phyloP scores from a whole-genome alignment of 2,329 filamentous ascomycete species.

The Epichloe amarillans region DNA sequence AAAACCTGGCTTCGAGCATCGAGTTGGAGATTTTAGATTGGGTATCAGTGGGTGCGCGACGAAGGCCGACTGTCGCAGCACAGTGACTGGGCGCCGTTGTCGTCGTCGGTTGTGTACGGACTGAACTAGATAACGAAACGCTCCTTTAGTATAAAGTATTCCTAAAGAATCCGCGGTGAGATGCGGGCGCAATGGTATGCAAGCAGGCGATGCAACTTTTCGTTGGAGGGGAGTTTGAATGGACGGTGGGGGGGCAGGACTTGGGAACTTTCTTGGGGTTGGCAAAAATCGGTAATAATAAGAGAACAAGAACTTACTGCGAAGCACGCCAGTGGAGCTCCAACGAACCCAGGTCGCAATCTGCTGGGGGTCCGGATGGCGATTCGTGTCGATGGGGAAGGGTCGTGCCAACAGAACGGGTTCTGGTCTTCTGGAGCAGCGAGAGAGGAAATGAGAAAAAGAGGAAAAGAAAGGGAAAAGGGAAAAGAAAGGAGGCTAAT shows the following conservation, averaged over 20 bases:
- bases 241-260: slow-evolving; percentile 2
- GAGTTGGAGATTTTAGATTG: slow-evolving; percentile 1
- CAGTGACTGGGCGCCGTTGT: not conserved
- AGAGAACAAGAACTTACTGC: not conserved
- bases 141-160: not conserved
- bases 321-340: not conserved
- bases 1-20: slow-evolving; percentile 15
- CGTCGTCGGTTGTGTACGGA: not conserved
- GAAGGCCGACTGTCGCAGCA: slow-evolving; percentile 3
- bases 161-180: not conserved
- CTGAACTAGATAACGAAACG: not conserved
- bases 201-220: slow-evolving; percentile 2
- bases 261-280: not conserved
- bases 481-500: too few species aligned
- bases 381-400: not conserved
- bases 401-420: not conserved
- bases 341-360: not conserved
- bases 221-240: slow-evolving; percentile 4
- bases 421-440: not conserved
- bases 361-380: not conserved
- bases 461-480: too few species aligned
- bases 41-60: slow-evolving; percentile 1
- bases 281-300: not conserved
- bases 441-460: too few species aligned
- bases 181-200: slow-evolving; percentile 2